A percentile compares a stretch with the other conserved stretches of the same genome.
Evolutionary conservation across 208 protist species (phyloP).

Genomic region (Wallacemonas collosoma): DNA sequence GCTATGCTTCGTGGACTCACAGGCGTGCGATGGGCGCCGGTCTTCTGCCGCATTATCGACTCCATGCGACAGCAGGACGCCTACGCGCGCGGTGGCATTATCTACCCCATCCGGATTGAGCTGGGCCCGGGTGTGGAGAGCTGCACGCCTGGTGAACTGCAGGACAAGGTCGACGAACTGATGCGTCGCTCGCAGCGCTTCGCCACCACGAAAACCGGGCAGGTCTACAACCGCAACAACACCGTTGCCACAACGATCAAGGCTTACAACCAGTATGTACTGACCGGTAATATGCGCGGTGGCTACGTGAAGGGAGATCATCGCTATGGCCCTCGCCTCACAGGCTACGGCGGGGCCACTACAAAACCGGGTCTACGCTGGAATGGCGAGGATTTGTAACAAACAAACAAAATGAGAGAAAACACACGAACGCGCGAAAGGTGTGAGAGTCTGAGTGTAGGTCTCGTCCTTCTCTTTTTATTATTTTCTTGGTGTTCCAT

Average conservation of each 20-base stretch:
- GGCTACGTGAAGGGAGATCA: slow-evolving; percentile 87
- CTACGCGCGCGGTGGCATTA: slow-evolving; percentile 60
- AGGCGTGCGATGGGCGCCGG: slow-evolving; percentile 32
- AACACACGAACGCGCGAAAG: neutral
- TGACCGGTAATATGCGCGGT: slow-evolving; percentile 88
- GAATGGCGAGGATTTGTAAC: slow-evolving; percentile 82
- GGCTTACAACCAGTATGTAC: slow-evolving; percentile 75
- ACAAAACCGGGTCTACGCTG: slow-evolving; percentile 81
- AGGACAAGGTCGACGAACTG: slow-evolving; percentile 66
- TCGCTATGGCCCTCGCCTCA: slow-evolving; percentile 81
- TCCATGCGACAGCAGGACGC: slow-evolving; percentile 67
- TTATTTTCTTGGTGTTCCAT: slow-evolving; percentile 16
- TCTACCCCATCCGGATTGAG: slow-evolving; percentile 85
- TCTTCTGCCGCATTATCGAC: slow-evolving; percentile 87
- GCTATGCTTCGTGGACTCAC: slow-evolving; percentile 23
- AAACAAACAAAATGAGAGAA: neutral
- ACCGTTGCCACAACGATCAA: slow-evolving; percentile 54
- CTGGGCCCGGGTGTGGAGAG: slow-evolving; percentile 64
- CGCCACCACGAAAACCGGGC: slow-evolving; percentile 70
- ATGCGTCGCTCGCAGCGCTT: slow-evolving; percentile 73
- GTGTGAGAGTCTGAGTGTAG: too few relatives aligned
- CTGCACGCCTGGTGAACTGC: slow-evolving; percentile 61
- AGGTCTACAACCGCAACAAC: slow-evolving; percentile 72
- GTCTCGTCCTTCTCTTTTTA: too few relatives aligned
- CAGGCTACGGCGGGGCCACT: slow-evolving; percentile 82